These are phyloP conservation scores for Dendrostoma leiphaemia DNA, from an alignment of 2,329 filamentous ascomycete species.

Conservation along the genomic window DNA sequence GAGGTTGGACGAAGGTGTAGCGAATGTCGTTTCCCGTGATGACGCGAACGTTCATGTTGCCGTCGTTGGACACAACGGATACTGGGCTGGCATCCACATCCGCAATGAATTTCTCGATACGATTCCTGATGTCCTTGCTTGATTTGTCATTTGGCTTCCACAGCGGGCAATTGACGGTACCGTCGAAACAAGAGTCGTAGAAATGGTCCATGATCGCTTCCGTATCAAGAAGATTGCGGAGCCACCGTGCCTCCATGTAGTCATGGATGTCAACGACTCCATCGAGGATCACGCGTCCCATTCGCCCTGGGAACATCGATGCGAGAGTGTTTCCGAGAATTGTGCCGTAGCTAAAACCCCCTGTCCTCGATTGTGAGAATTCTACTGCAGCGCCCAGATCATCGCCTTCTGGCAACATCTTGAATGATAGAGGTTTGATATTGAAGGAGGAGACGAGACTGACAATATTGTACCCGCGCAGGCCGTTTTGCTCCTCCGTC, in stretches of 20 bases:
- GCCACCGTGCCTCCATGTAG: conserved; percentile 31
- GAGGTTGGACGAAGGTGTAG: conserved; percentile 22
- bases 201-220: conserved; percentile 33
- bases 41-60: conserved; percentile 20
- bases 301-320: conserved; percentile 37
- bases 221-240: conserved; percentile 35
- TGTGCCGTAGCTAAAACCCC: conserved; percentile 50
- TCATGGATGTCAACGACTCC: conserved; percentile 36
- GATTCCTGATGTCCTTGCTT: conserved; percentile 28
- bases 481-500: too few species aligned
- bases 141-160: conserved; percentile 24
- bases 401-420: too few species aligned
- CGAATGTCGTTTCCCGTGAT: conserved; percentile 33
- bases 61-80: conserved; percentile 19
- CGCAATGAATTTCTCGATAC: conserved; percentile 31
- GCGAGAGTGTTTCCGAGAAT: conserved; percentile 43
- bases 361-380: conserved; percentile 8
- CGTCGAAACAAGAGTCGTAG: conserved; percentile 35
- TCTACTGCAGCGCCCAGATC: too few species aligned
- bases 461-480: too few species aligned
- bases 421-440: too few species aligned
- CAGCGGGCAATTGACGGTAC: conserved; percentile 30
- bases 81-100: conserved; percentile 27
- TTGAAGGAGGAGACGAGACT: too few species aligned
- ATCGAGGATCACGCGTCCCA: conserved; percentile 42